phyloP scores from a whole-genome alignment of 768 basidiomycete genomes.

The Pulveroboletus sp. region DNA sequence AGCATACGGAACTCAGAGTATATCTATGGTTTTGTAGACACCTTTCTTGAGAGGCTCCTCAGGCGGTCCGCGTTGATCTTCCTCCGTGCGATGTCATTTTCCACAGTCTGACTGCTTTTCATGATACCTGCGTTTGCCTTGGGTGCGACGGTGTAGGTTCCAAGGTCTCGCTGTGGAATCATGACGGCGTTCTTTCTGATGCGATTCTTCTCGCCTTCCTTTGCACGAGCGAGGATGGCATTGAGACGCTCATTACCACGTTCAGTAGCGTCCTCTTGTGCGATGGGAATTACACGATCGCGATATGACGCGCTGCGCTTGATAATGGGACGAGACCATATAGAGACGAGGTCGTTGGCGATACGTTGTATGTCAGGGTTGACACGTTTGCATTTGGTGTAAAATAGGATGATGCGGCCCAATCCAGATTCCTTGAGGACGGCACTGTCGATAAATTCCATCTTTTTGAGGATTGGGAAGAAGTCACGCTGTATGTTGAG shows the following conservation, averaged over 20 bases:
- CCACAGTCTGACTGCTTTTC: constrained; percentile 56
- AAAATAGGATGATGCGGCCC: constrained; percentile 88
- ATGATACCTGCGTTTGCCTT: constrained; percentile 49
- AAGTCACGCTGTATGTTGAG: constrained; percentile 94
- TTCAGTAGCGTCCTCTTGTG: constrained; percentile 38
- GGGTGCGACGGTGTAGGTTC: constrained; percentile 80
- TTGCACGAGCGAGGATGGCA: constrained; percentile 64
- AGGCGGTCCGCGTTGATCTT: constrained; percentile 72
- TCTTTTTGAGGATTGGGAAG: constrained; percentile 76
- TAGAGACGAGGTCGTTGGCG: constrained; percentile 78
- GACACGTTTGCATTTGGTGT: constrained; percentile 92
- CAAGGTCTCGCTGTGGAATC: constrained; percentile 74
- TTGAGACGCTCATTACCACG: constrained; percentile 54
- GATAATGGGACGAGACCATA: constrained; percentile 90
- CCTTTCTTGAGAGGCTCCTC: constrained; percentile 54
- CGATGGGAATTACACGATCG: constrained; percentile 64
- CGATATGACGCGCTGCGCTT: constrained; percentile 82
- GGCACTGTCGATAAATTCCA: constrained; percentile 87
- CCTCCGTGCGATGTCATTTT: constrained; percentile 69
- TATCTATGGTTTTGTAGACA: constrained; percentile 28
- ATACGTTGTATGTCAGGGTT: constrained; percentile 75
- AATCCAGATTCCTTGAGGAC: constrained; percentile 90
- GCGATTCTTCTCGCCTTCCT: constrained; percentile 62
- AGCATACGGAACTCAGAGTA: background rate
- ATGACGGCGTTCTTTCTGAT: constrained; percentile 76